phyloP scores from a whole-genome alignment of 2,329 filamentous ascomycete genomes.

The Metarhizium album region DNA sequence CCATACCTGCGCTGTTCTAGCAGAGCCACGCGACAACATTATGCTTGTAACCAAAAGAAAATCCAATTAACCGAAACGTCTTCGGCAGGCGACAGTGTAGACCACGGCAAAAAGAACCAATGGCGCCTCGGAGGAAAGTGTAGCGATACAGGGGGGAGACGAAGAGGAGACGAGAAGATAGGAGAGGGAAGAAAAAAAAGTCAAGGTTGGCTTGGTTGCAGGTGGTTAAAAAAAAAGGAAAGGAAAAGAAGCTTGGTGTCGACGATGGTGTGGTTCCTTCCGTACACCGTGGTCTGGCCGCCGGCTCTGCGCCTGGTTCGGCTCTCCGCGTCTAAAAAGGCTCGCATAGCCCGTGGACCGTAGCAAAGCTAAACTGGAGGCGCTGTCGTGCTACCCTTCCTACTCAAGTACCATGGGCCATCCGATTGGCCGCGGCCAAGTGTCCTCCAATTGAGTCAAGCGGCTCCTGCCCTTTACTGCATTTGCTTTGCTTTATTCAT shows the following conservation, averaged over 20 bases:
- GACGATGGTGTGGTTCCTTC: background rate
- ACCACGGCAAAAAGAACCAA: background rate
- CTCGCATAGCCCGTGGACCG: no score
- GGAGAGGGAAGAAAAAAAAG: background rate
- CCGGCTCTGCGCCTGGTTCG: background rate
- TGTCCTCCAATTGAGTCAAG: conserved; percentile 3
- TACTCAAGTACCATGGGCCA: background rate
- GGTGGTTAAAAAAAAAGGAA: no score
- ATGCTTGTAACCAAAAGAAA: conserved; percentile 14
- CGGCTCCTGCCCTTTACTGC: background rate
- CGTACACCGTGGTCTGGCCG: background rate
- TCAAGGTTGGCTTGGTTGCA: no score
- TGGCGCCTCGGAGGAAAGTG: background rate
- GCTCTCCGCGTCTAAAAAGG: background rate
- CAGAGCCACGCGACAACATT: conserved; percentile 50
- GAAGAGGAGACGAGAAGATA: background rate
- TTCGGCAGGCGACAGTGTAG: conserved; percentile 5
- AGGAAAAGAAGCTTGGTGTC: conserved; percentile 4
- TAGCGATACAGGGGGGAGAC: background rate
- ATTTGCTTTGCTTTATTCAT: background rate
- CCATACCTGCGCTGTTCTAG: conserved; percentile 45
- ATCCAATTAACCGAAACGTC: background rate
- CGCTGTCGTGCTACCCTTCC: background rate
- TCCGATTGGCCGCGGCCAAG: background rate
- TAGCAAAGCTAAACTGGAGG: background rate